Conservation (phyloP, 192 early-diverging fungal species). For the Entophlyctis luteolus region DNA sequence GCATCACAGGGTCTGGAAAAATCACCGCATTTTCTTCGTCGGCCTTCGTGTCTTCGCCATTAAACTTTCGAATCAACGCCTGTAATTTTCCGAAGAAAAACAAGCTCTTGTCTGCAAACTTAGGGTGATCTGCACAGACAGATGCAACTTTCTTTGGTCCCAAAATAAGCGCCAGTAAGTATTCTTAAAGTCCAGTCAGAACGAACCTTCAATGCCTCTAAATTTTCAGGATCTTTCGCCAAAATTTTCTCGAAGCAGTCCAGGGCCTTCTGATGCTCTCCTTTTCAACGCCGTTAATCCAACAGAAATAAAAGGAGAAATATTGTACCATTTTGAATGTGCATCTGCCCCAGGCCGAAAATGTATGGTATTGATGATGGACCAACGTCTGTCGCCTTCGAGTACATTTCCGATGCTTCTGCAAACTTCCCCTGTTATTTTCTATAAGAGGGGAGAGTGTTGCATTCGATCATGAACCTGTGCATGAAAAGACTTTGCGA, state of each 20-base stretch:
- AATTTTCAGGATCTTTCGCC: constrained; percentile 37
- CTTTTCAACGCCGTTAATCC: constrained; percentile 3
- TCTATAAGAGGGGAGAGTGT: background rate
- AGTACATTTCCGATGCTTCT: constrained; percentile 68
- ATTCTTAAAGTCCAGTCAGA: background rate
- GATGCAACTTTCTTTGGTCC: constrained; percentile 26
- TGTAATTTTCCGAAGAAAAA: constrained; percentile 26
- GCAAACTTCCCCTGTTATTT: constrained; percentile 56
- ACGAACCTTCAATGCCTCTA: constrained; percentile 37
- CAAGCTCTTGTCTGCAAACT: constrained; percentile 7
- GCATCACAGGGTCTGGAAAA: constrained; percentile 34
- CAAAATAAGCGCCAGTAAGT: background rate
- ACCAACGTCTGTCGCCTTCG: constrained; percentile 62
- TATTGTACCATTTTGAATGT: constrained; percentile 50
- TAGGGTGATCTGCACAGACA: constrained; percentile 21
- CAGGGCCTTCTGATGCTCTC: constrained; percentile 33
- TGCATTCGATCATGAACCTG: constrained; percentile 22
- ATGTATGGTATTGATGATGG: constrained; percentile 63
- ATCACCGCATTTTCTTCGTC: constrained; percentile 12
- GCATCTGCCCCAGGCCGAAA: constrained; percentile 76
- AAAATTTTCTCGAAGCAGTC: constrained; percentile 42
- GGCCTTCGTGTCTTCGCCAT: background rate
- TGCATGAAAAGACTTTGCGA: constrained; percentile 31
- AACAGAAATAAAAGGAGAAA: constrained; percentile 8
- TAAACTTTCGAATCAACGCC: constrained; percentile 12